Conservation (phyloP, 139 green algal genomes). For the Ostreobium quekettii region DNA sequence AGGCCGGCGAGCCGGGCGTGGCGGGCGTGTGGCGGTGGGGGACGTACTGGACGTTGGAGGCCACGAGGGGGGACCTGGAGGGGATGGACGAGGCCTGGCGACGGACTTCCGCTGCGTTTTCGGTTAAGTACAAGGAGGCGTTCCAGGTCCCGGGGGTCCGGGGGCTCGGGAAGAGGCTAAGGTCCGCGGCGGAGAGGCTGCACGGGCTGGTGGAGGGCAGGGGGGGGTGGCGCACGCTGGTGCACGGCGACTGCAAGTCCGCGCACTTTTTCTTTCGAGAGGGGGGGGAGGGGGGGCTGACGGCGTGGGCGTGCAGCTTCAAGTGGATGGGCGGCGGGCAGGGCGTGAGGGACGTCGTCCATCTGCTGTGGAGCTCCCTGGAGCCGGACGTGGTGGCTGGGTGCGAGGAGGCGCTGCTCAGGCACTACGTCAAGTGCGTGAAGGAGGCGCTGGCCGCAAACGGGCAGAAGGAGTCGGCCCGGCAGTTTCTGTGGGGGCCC, state of each 20-base stretch:
- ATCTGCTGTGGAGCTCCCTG: slow-evolving; percentile 41
- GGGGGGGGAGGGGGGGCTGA: background rate
- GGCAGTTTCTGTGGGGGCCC: background rate
- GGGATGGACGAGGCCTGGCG: background rate
- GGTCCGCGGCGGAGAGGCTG: background rate
- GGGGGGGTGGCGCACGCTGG: slow-evolving; percentile 4
- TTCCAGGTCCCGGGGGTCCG: background rate
- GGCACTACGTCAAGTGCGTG: slow-evolving; percentile 34
- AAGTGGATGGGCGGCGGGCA: slow-evolving; percentile 44
- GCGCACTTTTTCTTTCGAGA: slow-evolving; percentile 44
- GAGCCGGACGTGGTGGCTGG: slow-evolving; percentile 22
- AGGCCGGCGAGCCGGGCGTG: too few species aligned
- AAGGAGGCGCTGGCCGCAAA: background rate
- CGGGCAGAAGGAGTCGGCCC: too few species aligned
- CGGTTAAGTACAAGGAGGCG: background rate
- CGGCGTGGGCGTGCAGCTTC: slow-evolving; percentile 36
- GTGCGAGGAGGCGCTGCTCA: slow-evolving; percentile 32
- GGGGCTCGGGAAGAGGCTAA: background rate
- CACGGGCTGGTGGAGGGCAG: background rate
- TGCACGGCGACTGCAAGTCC: slow-evolving; percentile 44
- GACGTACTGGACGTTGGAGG: slow-evolving; percentile 11
- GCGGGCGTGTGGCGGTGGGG: background rate
- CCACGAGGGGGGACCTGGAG: background rate
- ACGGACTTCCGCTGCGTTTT: background rate
- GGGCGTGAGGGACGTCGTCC: slow-evolving; percentile 44